Base-by-base conservation (phyloP, 2,329 filamentous ascomycete genomes). In the Ceratocystis destructans region DNA sequence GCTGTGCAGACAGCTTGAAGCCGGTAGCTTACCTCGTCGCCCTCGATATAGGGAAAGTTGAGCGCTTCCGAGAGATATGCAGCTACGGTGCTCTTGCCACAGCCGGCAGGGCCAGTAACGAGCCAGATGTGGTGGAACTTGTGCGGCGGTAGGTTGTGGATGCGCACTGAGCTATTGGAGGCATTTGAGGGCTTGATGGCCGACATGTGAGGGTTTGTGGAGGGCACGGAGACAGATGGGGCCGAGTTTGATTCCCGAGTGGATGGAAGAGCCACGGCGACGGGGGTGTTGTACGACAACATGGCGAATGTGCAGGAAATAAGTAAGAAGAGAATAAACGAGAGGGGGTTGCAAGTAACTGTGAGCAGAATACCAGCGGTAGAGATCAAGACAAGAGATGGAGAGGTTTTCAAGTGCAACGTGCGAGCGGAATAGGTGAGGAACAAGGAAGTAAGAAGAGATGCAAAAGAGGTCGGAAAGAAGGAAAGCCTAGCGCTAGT, bases 31-130 rank as follows among this genome's bases (percentile, higher is more conserved):
- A 91, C 88, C 77, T 88, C 82, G 72, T 92, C 88, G 68, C 89
- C 88, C 77, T 92, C 88, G 20, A 92, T 80, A 73, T 87, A 92
- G 17, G 87, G 87, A 67, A 89, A 73, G 37, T 81, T 76, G 45
- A 91, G 77, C n/a, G 80, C 74, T 25, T 80, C 76, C 55, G 87
- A 82, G 55, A 92, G 75, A 72, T 84, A 79, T 70, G 84, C 78
- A 55, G 87, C 89, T 33, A 92, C 82, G 0, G 88, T 91, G 67
- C 84, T 88, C 79, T 92, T 92, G 68, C 88, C 88, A 72, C 87
- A 90, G 33, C 89, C 89, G 55, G 89, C 88, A 64, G 88, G 88
- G 33, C 88, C 88, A 1, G 87, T 90, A 64, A 92, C 84, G 68
- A 92, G 80, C 87, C 87, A 92, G 73, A 92, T 90, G 74, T 91